Evolutionary conservation across 2,329 filamentous ascomycete species (phyloP).

Genomic region (Aspergillus pseudoviridinutans): DNA sequence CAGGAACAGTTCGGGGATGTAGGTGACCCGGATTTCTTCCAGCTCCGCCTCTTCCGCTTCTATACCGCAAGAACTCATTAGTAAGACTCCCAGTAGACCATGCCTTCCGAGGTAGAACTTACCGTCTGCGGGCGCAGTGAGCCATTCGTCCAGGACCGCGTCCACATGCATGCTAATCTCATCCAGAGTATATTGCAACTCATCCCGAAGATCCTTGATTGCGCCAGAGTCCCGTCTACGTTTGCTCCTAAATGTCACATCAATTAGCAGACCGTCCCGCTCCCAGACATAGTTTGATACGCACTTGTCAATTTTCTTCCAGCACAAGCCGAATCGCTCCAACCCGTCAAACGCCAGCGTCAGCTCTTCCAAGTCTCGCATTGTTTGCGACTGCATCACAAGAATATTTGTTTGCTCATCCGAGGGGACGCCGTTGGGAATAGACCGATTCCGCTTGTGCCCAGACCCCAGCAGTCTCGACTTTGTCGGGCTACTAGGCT

Average conservation of each 20-base stretch:
- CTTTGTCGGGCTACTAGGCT: constrained; percentile 32
- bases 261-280: constrained; percentile 12
- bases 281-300: constrained; percentile 11
- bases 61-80: constrained; percentile 21
- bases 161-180: constrained; percentile 55
- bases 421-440: constrained; percentile 23
- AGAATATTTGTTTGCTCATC: constrained; percentile 21
- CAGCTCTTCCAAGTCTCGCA: constrained; percentile 66
- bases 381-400: constrained; percentile 54
- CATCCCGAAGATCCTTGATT: constrained; percentile 50
- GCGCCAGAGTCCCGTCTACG: constrained; percentile 32
- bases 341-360: constrained; percentile 63
- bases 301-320: constrained; percentile 43
- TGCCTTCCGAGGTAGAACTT: constrained; percentile 21
- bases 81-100: not conserved
- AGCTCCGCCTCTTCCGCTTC: constrained; percentile 59
- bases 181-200: constrained; percentile 54
- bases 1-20: constrained; percentile 80
- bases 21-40: constrained; percentile 64
- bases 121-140: constrained; percentile 56
- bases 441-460: constrained; percentile 27
- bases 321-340: constrained; percentile 61
- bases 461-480: constrained; percentile 20
- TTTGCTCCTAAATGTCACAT: constrained; percentile 19
- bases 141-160: constrained; percentile 61